Conservation (phyloP, 2,329 filamentous ascomycete genomes). For the Endoconidiophora polonica region DNA sequence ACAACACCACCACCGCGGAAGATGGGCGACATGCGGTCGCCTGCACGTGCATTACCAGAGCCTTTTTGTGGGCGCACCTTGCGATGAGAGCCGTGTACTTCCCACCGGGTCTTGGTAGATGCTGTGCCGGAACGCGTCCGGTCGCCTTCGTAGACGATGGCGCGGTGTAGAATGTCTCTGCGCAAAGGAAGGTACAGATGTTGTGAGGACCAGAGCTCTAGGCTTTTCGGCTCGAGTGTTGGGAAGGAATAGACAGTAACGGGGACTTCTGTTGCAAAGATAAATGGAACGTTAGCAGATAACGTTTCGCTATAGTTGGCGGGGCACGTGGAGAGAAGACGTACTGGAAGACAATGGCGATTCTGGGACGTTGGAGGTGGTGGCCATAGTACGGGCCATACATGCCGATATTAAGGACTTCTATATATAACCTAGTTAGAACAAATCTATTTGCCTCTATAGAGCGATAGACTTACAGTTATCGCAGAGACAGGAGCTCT, state of each 20-base stretch:
- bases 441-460: too few relatives aligned
- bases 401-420: too few relatives aligned
- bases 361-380: too few relatives aligned
- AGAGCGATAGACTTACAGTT: background rate
- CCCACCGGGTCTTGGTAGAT: constrained; percentile 60
- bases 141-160: constrained; percentile 86
- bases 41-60: constrained; percentile 59
- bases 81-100: constrained; percentile 66
- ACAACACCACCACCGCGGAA: constrained; percentile 71
- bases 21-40: constrained; percentile 67
- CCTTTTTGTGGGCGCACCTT: constrained; percentile 86
- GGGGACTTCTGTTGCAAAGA: constrained; percentile 38
- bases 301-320: too few relatives aligned
- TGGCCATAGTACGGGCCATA: too few relatives aligned
- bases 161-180: constrained; percentile 80
- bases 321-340: too few relatives aligned
- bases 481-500: background rate
- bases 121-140: constrained; percentile 75
- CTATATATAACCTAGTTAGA: too few relatives aligned
- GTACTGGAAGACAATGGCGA: too few relatives aligned
- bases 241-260: constrained; percentile 86
- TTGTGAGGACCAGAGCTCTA: constrained; percentile 62
- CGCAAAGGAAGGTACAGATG: constrained; percentile 79
- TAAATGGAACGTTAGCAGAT: too few relatives aligned
- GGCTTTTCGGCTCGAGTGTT: constrained; percentile 62